These are phyloP conservation scores for Collybiopsis luxurians DNA, from an alignment of 768 basidiomycete genomes.

Conservation along the genomic window DNA sequence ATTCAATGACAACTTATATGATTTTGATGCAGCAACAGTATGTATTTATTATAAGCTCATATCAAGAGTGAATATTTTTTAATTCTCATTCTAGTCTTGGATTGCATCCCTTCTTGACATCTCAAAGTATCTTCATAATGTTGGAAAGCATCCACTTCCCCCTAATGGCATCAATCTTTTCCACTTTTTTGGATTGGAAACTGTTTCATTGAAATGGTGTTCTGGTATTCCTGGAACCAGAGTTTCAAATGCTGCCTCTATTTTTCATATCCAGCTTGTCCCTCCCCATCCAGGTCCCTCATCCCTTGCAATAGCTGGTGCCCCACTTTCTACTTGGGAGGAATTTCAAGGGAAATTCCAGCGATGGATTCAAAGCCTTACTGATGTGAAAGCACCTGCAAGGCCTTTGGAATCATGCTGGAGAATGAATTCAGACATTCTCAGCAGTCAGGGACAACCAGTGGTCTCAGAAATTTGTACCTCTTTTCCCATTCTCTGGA, in stretches of 20 bases:
- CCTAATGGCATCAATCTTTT: no score
- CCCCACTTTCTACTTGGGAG: not conserved
- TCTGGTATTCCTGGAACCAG: not conserved
- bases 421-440: not conserved
- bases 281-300: not conserved
- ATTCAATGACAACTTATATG: not conserved
- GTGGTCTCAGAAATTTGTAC: not conserved
- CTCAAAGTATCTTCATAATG: no score
- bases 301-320: not conserved
- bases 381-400: not conserved
- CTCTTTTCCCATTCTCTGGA: not conserved
- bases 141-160: no score
- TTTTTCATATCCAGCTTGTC: not conserved
- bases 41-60: not conserved
- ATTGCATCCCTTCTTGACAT: not conserved
- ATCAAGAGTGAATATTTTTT: no score
- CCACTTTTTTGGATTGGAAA: no score
- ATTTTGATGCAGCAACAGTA: not conserved
- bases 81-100: no score
- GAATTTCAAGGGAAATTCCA: not conserved
- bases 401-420: not conserved
- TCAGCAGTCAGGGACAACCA: not conserved
- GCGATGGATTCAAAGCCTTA: not conserved
- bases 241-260: not conserved
- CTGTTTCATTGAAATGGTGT: no score